Evolutionary conservation across 2,329 filamentous ascomycete species (phyloP).

Genomic region (Penicillium brevicompactum): DNA sequence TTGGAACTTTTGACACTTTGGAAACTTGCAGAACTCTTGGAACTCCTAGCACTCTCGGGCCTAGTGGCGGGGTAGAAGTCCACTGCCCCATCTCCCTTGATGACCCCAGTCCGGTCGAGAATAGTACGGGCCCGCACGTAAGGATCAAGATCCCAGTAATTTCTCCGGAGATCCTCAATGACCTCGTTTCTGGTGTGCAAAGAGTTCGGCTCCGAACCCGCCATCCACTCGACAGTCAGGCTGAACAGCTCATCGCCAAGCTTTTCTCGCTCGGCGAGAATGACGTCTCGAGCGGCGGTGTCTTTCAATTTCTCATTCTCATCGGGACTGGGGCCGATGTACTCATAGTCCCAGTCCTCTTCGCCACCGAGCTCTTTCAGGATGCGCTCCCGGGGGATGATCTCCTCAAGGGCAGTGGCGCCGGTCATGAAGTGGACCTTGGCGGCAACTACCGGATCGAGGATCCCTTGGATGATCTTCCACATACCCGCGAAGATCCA

Average conservation of each 20-base stretch:
- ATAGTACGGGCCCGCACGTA: slow-evolving; percentile 15
- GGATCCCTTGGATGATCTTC: slow-evolving; percentile 16
- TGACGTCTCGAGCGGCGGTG: neutral
- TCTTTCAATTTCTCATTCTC: slow-evolving; percentile 16
- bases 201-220: neutral
- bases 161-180: slow-evolving; percentile 11
- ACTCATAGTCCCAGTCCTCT: slow-evolving; percentile 19
- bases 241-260: slow-evolving; percentile 15
- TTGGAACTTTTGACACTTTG: neutral
- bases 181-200: slow-evolving; percentile 5
- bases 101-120: slow-evolving; percentile 20
- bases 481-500: slow-evolving; percentile 21
- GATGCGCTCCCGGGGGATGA: slow-evolving; percentile 16
- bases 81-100: slow-evolving; percentile 16
- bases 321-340: slow-evolving; percentile 8
- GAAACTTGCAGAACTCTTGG: neutral
- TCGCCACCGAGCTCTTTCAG: slow-evolving; percentile 15
- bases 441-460: slow-evolving; percentile 14
- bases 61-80: slow-evolving; percentile 17
- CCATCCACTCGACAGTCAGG: slow-evolving; percentile 14
- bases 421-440: slow-evolving; percentile 18
- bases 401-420: slow-evolving; percentile 13
- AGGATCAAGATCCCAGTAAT: slow-evolving; percentile 19
- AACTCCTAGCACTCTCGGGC: neutral
- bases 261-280: slow-evolving; percentile 9